Evolutionary conservation across 805 yeast genomes (phyloP).

Genomic region (Cyberlindnera samutprakarnensis): DNA sequence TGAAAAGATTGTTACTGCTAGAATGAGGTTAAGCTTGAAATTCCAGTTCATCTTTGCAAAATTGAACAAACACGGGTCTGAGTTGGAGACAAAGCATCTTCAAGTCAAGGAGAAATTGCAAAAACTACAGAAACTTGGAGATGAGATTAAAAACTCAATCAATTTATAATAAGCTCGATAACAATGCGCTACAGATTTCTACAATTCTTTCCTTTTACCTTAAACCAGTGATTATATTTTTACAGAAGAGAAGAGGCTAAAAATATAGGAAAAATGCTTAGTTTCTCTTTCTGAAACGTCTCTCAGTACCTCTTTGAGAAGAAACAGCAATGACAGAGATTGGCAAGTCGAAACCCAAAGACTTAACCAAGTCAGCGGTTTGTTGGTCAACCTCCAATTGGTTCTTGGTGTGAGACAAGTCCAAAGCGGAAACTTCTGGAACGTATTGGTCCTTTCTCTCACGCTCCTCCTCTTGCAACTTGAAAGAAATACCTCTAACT

Average conservation of each 20-base stretch:
- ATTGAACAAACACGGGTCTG: slow-evolving; percentile 29
- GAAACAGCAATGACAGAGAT: slow-evolving; percentile 80
- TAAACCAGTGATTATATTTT: slow-evolving; percentile 10
- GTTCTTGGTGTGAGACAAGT: slow-evolving; percentile 92
- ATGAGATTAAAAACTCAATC: slow-evolving; percentile 30
- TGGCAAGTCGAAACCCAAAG: slow-evolving; percentile 88
- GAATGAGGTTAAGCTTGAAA: slow-evolving; percentile 33
- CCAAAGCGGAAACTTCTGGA: slow-evolving; percentile 99
- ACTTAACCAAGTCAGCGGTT: slow-evolving; percentile 90
- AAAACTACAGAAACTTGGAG: slow-evolving; percentile 34
- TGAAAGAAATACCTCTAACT: slow-evolving; percentile 99
- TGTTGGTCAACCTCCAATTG: slow-evolving; percentile 95
- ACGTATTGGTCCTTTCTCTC: slow-evolving; percentile 99
- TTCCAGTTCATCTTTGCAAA: slow-evolving; percentile 31
- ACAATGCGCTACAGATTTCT: not conserved
- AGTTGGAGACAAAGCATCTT: slow-evolving; percentile 25
- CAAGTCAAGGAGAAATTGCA: slow-evolving; percentile 27
- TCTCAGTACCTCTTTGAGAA: slow-evolving; percentile 77
- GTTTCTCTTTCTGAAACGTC: slow-evolving; percentile 91
- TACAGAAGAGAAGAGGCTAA: too few relatives aligned
- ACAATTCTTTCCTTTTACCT: not conserved
- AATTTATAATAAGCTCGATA: slow-evolving; percentile 13
- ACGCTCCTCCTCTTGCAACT: slow-evolving; percentile 99
- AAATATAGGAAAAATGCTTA: slow-evolving; percentile 29
- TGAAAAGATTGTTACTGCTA: slow-evolving; percentile 27